Evolutionary conservation across 768 basidiomycete genomes (phyloP), one percentile per base, ranked within the genome.

Genomic region (Sistotremastrum suecicum): DNA sequence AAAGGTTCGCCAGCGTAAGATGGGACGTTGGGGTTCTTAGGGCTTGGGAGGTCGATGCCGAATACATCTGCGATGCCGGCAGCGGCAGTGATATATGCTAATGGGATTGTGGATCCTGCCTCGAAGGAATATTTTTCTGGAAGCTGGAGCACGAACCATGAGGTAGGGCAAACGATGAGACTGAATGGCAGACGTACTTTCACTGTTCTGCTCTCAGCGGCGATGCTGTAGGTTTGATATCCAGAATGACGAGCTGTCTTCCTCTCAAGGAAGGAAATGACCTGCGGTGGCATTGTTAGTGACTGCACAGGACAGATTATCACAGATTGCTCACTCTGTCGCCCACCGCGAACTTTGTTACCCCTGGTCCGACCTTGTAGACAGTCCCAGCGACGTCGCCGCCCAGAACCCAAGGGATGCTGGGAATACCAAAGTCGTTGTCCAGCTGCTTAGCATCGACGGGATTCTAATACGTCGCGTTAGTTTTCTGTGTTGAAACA

Each of bases 31-130:
- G 59, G 65, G 47, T 66, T 63, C 1, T 54, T 39, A 7, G 68
- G 63, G 6, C 59, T 32, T 7, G 67, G 66, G 28, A 71, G 54
- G 5, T 53, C 57, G 10, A 73, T 54, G 36, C 63, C 35, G 39
- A 55, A 47, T 5, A 46, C 31, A 29, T 60, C 62, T 50, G 68
- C 67, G 5, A 71, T 47, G 6, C 65, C 64, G 52, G 63, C 64
- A 47, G 64, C 68, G 2, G 66, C 61, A 28, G 62, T 65, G 43
- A 68, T 60, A 41, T 66, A 68, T 51, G 67, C 66, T 50, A 68
- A 66, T 8, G 69, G 66, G 39, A 67, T 53, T 0, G 66, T 62
- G 8, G 63, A 60, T 3, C 67, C 68, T 12, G 53, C 60, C 7
- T 62, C 66, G 5, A 72, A 56, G 1, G 66, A 42, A 33, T 69